Percentiles rank a stretch among this genome's conserved stretches.
These are phyloP conservation scores for Microdochium nivale DNA, from an alignment of 2,329 filamentous ascomycete genomes.

Conservation along the genomic window DNA sequence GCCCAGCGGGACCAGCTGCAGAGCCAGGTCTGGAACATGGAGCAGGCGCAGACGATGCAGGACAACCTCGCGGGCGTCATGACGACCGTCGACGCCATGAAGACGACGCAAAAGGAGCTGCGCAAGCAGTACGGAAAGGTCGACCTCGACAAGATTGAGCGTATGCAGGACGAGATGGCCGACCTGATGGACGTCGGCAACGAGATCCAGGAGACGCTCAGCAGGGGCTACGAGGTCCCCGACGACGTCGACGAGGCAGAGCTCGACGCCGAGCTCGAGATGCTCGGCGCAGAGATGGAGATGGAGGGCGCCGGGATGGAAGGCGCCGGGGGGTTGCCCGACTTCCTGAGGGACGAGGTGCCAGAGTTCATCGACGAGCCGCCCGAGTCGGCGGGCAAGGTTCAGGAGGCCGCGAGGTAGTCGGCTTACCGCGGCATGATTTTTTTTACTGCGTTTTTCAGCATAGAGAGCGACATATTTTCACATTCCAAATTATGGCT, in stretches of 20 bases:
- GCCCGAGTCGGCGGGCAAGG: constrained; percentile 61
- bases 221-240: constrained; percentile 84
- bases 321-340: constrained; percentile 54
- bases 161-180: constrained; percentile 97
- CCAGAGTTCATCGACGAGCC: constrained; percentile 92
- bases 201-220: constrained; percentile 93
- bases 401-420: constrained; percentile 69
- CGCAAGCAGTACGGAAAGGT: constrained; percentile 95
- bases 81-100: constrained; percentile 96
- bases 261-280: constrained; percentile 92
- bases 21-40: constrained; percentile 97
- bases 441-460: too few species aligned
- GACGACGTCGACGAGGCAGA: constrained; percentile 97
- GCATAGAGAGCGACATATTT: too few species aligned
- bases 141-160: constrained; percentile 94
- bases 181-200: constrained; percentile 96
- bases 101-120: constrained; percentile 89
- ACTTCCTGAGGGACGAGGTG: constrained; percentile 84
- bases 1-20: constrained; percentile 88
- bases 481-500: too few species aligned
- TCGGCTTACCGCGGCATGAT: too few species aligned
- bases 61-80: constrained; percentile 98
- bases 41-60: constrained; percentile 96
- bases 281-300: constrained; percentile 88
- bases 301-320: constrained; percentile 60